phyloP scores from a whole-genome alignment of 2,329 filamentous ascomycete species.

The Cladosporium sp. region DNA sequence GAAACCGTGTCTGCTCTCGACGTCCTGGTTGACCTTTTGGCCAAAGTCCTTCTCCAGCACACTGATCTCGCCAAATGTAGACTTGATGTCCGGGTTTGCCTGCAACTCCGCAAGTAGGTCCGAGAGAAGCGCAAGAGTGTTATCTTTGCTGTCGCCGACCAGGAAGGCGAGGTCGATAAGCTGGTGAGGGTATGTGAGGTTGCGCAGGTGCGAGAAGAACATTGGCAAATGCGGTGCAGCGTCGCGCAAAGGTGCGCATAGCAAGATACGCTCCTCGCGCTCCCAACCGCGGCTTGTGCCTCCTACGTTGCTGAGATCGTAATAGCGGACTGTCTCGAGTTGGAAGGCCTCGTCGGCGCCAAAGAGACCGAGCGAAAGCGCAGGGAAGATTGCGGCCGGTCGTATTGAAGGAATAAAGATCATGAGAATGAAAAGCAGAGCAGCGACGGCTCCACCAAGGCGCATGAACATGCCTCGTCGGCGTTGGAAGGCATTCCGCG shows the following conservation, averaged over 20 bases:
- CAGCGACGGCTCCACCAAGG: conserved; percentile 58
- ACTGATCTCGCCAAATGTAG: conserved; percentile 92
- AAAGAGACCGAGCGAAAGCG: conserved; percentile 70
- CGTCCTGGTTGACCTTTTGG: conserved; percentile 95
- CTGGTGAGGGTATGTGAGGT: conserved; percentile 96
- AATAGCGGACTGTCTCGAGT: conserved; percentile 94
- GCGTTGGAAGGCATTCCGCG: conserved; percentile 68
- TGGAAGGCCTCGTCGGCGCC: conserved; percentile 68
- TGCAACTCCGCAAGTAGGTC: conserved; percentile 78
- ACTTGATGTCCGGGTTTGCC: conserved; percentile 72
- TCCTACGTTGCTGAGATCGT: conserved; percentile 88
- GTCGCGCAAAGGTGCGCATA: conserved; percentile 92
- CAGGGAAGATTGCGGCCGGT: conserved; percentile 58
- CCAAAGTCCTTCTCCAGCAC: conserved; percentile 99
- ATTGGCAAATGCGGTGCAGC: conserved; percentile 89
- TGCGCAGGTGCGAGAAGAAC: conserved; percentile 97
- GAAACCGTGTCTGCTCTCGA: conserved; percentile 96
- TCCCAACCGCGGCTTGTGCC: conserved; percentile 95
- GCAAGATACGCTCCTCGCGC: conserved; percentile 87
- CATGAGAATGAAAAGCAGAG: conserved; percentile 65
- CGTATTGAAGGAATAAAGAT: conserved; percentile 75
- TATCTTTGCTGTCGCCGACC: conserved; percentile 95
- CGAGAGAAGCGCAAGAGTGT: conserved; percentile 75
- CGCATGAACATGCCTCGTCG: conserved; percentile 73
- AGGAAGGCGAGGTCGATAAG: conserved; percentile 95